Evolutionary conservation across 2,329 filamentous ascomycete genomes (phyloP).

Genomic region (Cercospora sojina): DNA sequence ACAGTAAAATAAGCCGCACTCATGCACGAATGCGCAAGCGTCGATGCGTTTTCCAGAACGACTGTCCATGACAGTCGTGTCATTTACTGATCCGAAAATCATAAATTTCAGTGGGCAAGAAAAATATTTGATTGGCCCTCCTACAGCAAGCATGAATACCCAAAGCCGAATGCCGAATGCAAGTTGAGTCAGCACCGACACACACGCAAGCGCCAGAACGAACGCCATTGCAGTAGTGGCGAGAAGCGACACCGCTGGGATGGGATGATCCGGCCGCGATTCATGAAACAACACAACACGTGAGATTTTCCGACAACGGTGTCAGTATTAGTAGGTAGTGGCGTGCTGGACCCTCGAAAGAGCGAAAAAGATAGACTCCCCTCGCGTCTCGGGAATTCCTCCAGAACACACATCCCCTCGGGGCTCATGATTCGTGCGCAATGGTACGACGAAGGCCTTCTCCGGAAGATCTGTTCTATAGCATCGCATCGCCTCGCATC

Average conservation of each 20-base stretch:
- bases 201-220: background rate
- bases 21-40: slow-evolving; percentile 1
- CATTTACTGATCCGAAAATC: background rate
- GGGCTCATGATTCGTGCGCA: background rate
- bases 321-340: background rate
- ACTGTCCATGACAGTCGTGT: background rate
- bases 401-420: background rate
- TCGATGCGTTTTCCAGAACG: background rate
- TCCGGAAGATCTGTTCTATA: background rate
- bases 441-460: background rate
- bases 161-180: background rate
- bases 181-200: background rate
- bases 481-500: background rate
- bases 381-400: too few relatives aligned
- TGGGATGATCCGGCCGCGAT: background rate
- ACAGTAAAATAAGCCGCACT: background rate
- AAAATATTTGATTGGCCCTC: background rate
- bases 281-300: background rate
- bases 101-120: too few relatives aligned
- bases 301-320: background rate
- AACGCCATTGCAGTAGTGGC: background rate
- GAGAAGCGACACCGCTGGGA: background rate
- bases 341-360: background rate
- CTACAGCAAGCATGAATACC: background rate
- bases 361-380: background rate